Evolutionary conservation across 2,329 filamentous ascomycete genomes (phyloP).

Genomic region (Neophaeococcomyces mojaviensis): DNA sequence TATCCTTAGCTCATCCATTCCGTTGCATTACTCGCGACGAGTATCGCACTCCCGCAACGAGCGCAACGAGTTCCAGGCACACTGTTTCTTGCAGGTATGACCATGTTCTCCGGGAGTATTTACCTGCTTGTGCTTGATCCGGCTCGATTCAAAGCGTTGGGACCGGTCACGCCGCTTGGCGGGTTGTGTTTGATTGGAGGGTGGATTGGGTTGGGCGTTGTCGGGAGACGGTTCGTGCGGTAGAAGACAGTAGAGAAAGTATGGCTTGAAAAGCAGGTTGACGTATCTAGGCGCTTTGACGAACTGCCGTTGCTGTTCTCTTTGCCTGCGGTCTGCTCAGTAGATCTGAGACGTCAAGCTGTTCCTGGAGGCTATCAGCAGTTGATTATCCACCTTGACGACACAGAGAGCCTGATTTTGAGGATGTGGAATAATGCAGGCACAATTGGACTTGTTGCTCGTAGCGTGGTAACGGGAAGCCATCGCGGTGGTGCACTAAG

Average conservation of each 20-base stretch:
- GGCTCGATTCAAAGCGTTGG: conserved; percentile 51
- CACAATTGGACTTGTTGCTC: no score
- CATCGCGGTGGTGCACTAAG: no score
- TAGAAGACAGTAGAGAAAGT: background rate
- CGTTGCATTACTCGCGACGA: conserved; percentile 49
- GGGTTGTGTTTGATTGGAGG: conserved; percentile 58
- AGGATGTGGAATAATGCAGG: no score
- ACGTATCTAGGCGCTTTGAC: no score
- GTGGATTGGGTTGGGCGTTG: conserved; percentile 42
- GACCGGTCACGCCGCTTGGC: conserved; percentile 59
- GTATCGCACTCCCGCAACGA: conserved; percentile 46
- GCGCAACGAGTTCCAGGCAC: conserved; percentile 42
- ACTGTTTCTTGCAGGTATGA: conserved; percentile 59
- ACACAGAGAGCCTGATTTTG: no score
- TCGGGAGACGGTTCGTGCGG: conserved; percentile 4
- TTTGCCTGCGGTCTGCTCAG: no score
- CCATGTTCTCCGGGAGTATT: conserved; percentile 59
- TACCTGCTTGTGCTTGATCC: conserved; percentile 59
- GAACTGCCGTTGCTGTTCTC: no score
- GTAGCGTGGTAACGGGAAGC: no score
- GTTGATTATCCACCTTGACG: no score
- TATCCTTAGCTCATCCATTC: conserved; percentile 53
- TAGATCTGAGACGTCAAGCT: no score
- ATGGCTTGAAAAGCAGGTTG: no score
- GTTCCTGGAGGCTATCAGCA: no score